Evolutionary conservation across 805 yeast species (phyloP), one percentile per base, ranked within the genome.

Genomic region (Suhomyces emberorum): DNA sequence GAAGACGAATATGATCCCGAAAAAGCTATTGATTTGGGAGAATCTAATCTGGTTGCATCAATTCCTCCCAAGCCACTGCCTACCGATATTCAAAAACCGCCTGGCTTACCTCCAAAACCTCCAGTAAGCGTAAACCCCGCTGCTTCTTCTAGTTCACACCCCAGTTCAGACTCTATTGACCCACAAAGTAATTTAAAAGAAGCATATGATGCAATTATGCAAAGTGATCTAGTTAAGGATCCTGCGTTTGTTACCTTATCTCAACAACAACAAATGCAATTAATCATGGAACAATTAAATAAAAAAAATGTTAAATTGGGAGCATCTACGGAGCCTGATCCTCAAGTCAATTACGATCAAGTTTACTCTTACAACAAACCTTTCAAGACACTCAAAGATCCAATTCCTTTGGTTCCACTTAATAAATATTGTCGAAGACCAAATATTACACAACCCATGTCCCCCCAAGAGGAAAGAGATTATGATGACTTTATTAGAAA

Each of bases 401-500:
- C 63, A 2, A 51, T 59, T 18, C 68, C 69, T 7, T 45, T 56
- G 11, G 50, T 61, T 4, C 69, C 68, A 1, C 44, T 59, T 12
- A 72, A 72, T 41, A 72, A 75, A 30, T 69, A 48, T 42, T 73
- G 79, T 46, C 62, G 69, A 38, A 69, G 88, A 52, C 83, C 87
- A 1, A 79, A 81, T 48, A 56, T 83, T 26, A 65, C 72, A 10
- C 46, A 57, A 2, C 81, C 83, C 8, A 73, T 82, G 77, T 57
- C 77, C 1, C 54, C 59, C 0, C 74, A 67, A 25, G 95, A 83
- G 52, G 61, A 64, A 15, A 58, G 55, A 3, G 69, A 70, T 7
- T 88, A 73, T 51, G 63, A 74, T 12, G 58, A 58, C 3, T 88
- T 81, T 44, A 54, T 79, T 8, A 69, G 72, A 18, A 84, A 78